Evolutionary conservation across 768 basidiomycete genomes (phyloP).

Genomic region (Cystofilobasidium capitatum): DNA sequence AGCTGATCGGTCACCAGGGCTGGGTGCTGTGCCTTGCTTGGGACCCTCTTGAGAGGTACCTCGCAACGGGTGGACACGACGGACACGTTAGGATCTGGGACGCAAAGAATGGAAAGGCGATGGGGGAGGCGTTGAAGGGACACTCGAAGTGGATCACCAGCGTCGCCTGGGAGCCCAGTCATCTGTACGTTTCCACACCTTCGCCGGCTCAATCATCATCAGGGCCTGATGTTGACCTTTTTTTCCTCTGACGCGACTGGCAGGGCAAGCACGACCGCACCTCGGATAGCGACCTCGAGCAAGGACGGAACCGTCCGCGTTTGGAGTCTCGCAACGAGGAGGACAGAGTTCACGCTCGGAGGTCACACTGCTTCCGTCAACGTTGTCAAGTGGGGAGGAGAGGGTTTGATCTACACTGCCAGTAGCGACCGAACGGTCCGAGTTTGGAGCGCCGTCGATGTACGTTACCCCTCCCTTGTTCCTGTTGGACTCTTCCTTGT

Average conservation of each 20-base stretch:
- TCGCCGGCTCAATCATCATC: background rate
- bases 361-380: slow-evolving; percentile 93
- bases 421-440: slow-evolving; percentile 88
- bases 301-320: slow-evolving; percentile 95
- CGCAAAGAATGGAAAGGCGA: slow-evolving; percentile 75
- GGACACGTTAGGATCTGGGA: slow-evolving; percentile 85
- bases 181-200: slow-evolving; percentile 58
- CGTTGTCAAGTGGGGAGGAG: slow-evolving; percentile 91
- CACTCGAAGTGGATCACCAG: slow-evolving; percentile 96
- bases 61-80: slow-evolving; percentile 91
- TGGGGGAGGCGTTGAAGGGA: slow-evolving; percentile 80
- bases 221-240: background rate
- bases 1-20: slow-evolving; percentile 76
- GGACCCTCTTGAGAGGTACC: slow-evolving; percentile 81
- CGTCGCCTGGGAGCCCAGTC: slow-evolving; percentile 91
- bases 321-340: slow-evolving; percentile 68
- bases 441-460: slow-evolving; percentile 81
- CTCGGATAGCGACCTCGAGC: slow-evolving; percentile 85
- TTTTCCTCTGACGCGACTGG: background rate
- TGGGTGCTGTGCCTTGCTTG: slow-evolving; percentile 98
- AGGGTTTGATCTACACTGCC: slow-evolving; percentile 83
- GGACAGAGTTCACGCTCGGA: slow-evolving; percentile 72
- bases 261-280: slow-evolving; percentile 41
- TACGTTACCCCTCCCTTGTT: slow-evolving; percentile 38
- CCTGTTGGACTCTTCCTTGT: background rate